phyloP scores from a whole-genome alignment of 2,329 filamentous ascomycete genomes.

The Aspergillus amoenus region DNA sequence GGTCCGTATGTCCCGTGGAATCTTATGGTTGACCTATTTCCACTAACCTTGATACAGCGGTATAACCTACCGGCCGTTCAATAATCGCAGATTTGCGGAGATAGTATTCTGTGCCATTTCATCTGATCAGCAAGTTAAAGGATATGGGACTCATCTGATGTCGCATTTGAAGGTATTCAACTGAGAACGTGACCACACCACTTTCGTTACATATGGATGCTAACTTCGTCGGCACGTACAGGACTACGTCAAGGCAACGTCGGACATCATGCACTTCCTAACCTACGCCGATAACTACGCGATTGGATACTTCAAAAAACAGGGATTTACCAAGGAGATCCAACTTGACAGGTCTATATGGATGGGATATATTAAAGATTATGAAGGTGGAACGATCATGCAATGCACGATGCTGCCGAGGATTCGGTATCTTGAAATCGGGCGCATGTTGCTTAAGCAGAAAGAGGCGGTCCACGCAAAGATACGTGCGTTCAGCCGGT shows the following conservation, averaged over 20 bases:
- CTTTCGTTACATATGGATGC: not conserved
- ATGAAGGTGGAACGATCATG: constrained; percentile 98
- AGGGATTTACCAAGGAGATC: constrained; percentile 98
- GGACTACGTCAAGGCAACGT: constrained; percentile 96
- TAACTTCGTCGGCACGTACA: constrained; percentile 17
- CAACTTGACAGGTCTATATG: constrained; percentile 84
- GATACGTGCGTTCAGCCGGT: constrained; percentile 86
- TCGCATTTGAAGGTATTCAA: constrained; percentile 75
- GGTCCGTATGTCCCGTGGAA: constrained; percentile 21
- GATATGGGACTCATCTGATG: constrained; percentile 97
- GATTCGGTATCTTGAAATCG: constrained; percentile 88
- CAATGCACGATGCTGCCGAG: constrained; percentile 96
- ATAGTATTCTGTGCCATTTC: constrained; percentile 99
- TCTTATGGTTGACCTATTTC: not conserved
- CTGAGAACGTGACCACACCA: not conserved
- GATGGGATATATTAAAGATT: constrained; percentile 99
- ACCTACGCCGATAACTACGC: constrained; percentile 99
- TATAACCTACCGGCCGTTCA: constrained; percentile 95
- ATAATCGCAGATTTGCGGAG: constrained; percentile 87
- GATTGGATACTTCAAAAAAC: constrained; percentile 98
- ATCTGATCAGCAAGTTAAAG: constrained; percentile 97
- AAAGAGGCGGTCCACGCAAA: constrained; percentile 95
- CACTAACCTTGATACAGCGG: constrained; percentile 57
- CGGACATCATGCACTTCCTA: constrained; percentile 96
- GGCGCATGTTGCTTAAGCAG: constrained; percentile 93